phyloP scores from a whole-genome alignment of 306 rosid species.

The Myrica gale region DNA sequence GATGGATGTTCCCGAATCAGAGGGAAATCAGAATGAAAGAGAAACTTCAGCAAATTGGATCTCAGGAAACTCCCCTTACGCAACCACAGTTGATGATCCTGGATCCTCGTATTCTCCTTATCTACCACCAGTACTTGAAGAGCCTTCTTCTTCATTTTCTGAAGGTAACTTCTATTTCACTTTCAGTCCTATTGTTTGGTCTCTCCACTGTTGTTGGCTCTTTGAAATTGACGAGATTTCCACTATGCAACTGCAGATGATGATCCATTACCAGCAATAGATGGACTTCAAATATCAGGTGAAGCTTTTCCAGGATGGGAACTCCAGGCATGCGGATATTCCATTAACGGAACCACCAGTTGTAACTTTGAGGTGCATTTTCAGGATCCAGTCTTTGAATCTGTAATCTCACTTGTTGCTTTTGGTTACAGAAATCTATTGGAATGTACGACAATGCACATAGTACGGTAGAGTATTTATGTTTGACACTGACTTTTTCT shows the following conservation, averaged over 20 bases:
- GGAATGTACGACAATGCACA: constrained; percentile 2
- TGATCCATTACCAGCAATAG: constrained; percentile 90
- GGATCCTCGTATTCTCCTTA: constrained; percentile 65
- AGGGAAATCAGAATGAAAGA: constrained; percentile 64
- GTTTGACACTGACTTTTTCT: constrained; percentile 21
- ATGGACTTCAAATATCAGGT: constrained; percentile 82
- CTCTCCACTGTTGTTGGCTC: constrained; percentile 13
- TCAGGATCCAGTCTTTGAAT: constrained; percentile 19
- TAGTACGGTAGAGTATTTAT: constrained; percentile 6
- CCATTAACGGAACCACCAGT: constrained; percentile 87
- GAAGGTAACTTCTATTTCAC: constrained; percentile 56
- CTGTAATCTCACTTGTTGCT: constrained; percentile 13
- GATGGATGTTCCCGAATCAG: constrained; percentile 64
- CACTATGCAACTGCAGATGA: constrained; percentile 78
- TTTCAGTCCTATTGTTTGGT: constrained; percentile 20
- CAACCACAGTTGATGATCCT: constrained; percentile 65
- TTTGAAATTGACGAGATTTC: constrained; percentile 30
- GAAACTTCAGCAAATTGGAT: constrained; percentile 61
- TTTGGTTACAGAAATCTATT: constrained; percentile 8
- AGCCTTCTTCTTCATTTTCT: constrained; percentile 93
- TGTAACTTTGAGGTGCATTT: constrained; percentile 90
- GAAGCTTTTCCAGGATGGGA: constrained; percentile 86
- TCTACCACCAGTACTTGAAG: constrained; percentile 84
- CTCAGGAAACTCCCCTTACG: constrained; percentile 61
- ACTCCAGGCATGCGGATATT: constrained; percentile 85